These are phyloP conservation scores for Clitoria ternatea DNA, from an alignment of 306 rosid species.

Conservation along the genomic window DNA sequence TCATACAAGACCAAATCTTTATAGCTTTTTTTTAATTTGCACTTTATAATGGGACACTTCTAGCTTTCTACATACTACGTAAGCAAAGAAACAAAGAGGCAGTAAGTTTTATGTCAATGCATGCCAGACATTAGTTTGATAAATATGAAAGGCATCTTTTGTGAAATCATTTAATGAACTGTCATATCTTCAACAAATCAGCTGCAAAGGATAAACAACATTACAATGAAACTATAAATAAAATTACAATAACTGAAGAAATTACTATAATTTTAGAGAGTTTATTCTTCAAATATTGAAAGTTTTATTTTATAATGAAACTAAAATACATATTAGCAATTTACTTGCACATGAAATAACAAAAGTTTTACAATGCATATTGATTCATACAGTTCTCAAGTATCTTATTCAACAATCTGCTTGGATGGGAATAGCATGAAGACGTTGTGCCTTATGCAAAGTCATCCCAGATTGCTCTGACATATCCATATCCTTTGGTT, in stretches of 20 bases:
- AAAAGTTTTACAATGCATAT: no score
- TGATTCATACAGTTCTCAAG: no score
- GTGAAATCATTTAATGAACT: background rate
- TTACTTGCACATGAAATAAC: no score
- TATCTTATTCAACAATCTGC: no score
- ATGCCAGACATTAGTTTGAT: slow-evolving; percentile 13
- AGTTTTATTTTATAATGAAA: no score
- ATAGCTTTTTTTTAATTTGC: background rate
- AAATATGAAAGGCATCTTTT: background rate
- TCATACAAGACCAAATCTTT: slow-evolving; percentile 13
- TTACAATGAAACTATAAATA: no score
- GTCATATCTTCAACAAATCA: slow-evolving; percentile 13
- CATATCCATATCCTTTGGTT: background rate
- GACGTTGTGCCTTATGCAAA: background rate
- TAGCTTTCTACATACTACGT: slow-evolving; percentile 20
- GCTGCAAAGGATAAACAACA: slow-evolving; percentile 13
- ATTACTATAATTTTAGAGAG: no score
- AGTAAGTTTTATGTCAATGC: slow-evolving; percentile 20
- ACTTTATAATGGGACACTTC: slow-evolving; percentile 13
- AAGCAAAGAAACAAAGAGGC: slow-evolving; percentile 3
- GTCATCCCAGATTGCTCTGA: background rate
- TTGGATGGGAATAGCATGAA: background rate
- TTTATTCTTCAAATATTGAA: no score
- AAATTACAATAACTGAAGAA: no score
- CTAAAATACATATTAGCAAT: no score